Base-by-base conservation (phyloP, 2,329 filamentous ascomycete species). In the Graphium sp. region DNA sequence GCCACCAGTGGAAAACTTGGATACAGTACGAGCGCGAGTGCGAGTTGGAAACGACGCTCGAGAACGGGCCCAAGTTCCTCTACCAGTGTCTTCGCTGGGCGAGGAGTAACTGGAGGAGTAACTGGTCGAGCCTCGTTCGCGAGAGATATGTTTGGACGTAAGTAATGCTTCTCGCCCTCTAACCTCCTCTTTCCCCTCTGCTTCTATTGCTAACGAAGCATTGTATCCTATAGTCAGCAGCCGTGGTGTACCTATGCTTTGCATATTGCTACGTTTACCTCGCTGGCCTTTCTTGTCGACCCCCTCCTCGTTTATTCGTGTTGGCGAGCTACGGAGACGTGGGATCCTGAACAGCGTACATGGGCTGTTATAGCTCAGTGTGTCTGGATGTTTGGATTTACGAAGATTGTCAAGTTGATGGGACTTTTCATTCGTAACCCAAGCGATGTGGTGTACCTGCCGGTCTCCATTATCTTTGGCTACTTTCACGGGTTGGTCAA, bases 31-130 rank as follows among this genome's bases (percentile, higher is more conserved):
- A 93, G 49, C 71, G 67, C 26, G 82, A 91, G 47, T 91, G 82
- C 43, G 81, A 91, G 53, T 77, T 95, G 35, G 75, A 89, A 57
- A 95, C 87, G 16, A 94, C 85, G 4, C 64, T 95, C 22, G 87
- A 94, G 52, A 80, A 87, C 48, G 78, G 85, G 47, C 60, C 66
- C 32, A 91, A 85, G 46, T 95, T 92, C 46, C 60, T 95, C 37
- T 87, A 82, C 47, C 87, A 95, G 54, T 95, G 87, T 53, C 72
- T 87, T 26, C 71, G 87, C 26, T 95, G 87, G 87, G 84, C 89
- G 24, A 74, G 87, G 44, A 94, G 85, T 62, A 95, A 95, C 55
- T 95, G 87, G 87, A 69, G 87, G 47, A 93, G 84, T 60, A 95
- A 95, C 52, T 75, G 83, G 53, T 94, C 83, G 29, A 94, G 83